Percentiles rank a stretch among this genome's conserved stretches.
These are phyloP conservation scores for Tolypocladium cylindrosporum DNA, from an alignment of 2,329 filamentous ascomycete genomes.

Conservation along the genomic window DNA sequence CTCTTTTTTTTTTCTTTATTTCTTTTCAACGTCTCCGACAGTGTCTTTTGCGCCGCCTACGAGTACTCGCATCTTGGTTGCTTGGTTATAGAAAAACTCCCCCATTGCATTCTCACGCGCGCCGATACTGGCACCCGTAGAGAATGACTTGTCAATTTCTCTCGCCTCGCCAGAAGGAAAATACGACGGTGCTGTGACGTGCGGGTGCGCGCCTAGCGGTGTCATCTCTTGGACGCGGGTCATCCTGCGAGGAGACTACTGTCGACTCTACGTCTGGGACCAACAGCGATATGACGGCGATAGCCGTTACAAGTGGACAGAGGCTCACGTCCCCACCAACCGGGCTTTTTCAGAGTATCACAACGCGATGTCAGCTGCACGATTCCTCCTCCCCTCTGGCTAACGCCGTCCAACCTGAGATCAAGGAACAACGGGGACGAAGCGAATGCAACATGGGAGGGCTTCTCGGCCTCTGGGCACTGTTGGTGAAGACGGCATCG, in stretches of 20 bases:
- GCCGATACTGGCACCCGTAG: background rate
- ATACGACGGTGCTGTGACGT: background rate
- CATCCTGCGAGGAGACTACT: background rate
- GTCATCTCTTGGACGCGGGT: background rate
- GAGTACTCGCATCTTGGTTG: background rate
- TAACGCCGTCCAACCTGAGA: background rate
- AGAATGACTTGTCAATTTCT: constrained; percentile 3
- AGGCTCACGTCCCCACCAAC: background rate
- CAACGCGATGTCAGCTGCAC: background rate
- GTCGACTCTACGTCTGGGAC: background rate
- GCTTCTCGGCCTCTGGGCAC: background rate
- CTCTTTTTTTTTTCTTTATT: too few relatives aligned
- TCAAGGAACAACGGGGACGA: background rate
- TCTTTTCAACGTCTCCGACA: background rate
- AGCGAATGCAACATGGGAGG: background rate
- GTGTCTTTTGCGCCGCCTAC: background rate
- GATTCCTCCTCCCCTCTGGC: background rate
- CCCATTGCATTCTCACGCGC: background rate
- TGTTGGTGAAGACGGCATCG: background rate
- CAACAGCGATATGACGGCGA: background rate
- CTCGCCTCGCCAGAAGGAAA: background rate
- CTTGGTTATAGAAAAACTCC: background rate
- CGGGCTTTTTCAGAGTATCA: background rate
- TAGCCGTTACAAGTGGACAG: background rate
- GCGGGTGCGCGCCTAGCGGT: background rate